phyloP scores from a whole-genome alignment of 306 rosid species.

The Ceratonia siliqua region DNA sequence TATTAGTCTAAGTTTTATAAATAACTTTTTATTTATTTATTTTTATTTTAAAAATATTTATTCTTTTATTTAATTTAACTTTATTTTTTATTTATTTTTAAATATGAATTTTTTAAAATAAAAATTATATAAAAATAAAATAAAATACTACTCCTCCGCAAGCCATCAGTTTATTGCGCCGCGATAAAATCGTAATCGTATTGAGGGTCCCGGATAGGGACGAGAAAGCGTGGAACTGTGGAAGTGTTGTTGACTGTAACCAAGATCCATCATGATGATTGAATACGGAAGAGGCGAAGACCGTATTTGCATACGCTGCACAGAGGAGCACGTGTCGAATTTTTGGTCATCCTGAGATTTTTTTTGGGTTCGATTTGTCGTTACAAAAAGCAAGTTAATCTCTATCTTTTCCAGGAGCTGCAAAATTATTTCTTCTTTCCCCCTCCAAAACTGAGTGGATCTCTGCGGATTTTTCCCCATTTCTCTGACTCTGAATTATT shows the following conservation, averaged over 20 bases:
- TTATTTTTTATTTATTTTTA: too few relatives aligned
- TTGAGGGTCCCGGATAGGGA: neutral
- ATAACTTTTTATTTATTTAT: too few relatives aligned
- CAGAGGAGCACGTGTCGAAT: slow-evolving; percentile 26
- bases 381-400: slow-evolving; percentile 2
- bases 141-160: too few relatives aligned
- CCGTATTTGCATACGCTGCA: neutral
- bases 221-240: neutral
- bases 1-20: too few relatives aligned
- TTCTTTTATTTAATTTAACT: too few relatives aligned
- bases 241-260: slow-evolving; percentile 27
- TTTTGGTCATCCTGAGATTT: neutral
- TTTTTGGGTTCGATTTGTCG: neutral
- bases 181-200: too few relatives aligned
- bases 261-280: slow-evolving; percentile 8
- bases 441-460: slow-evolving; percentile 55
- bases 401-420: neutral
- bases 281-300: slow-evolving; percentile 2
- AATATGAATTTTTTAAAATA: too few relatives aligned
- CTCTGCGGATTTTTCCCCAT: slow-evolving; percentile 32
- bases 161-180: too few relatives aligned
- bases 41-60: too few relatives aligned
- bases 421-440: slow-evolving; percentile 26
- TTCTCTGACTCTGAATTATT: slow-evolving; percentile 7
- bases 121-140: too few relatives aligned